Conservation (phyloP, 2,329 filamentous ascomycete genomes). For the Cladorrhinum sp. region DNA sequence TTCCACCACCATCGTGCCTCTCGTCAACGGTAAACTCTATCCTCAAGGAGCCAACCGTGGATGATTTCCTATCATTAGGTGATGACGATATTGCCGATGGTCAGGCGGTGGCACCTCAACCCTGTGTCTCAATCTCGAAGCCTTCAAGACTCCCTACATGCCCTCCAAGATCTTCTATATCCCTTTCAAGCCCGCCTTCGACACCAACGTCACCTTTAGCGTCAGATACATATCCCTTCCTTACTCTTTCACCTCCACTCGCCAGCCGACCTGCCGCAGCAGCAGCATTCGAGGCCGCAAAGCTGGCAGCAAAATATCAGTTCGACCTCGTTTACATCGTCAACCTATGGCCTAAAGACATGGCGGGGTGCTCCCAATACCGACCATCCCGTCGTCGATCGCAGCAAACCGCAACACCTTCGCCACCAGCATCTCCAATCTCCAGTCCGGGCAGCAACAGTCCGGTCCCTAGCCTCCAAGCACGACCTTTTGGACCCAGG, state of each 20-base stretch:
- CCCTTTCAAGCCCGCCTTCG: slow-evolving; percentile 20
- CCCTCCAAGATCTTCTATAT: no score
- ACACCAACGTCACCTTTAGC: not conserved
- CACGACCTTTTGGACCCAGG: slow-evolving; percentile 1
- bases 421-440: slow-evolving; percentile 16
- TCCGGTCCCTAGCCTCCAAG: slow-evolving; percentile 11
- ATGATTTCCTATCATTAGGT: slow-evolving; percentile 52
- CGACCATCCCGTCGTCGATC: slow-evolving; percentile 7
- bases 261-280: slow-evolving; percentile 43
- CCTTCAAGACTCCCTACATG: slow-evolving; percentile 19
- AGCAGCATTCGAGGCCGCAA: slow-evolving; percentile 53
- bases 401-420: slow-evolving; percentile 5
- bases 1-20: not conserved
- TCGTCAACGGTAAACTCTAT: slow-evolving; percentile 34
- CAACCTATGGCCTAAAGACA: slow-evolving; percentile 51
- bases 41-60: slow-evolving; percentile 50
- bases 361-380: slow-evolving; percentile 19
- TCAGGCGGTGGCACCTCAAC: slow-evolving; percentile 15
- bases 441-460: slow-evolving; percentile 17
- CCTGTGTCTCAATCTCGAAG: slow-evolving; percentile 1
- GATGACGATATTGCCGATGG: slow-evolving; percentile 58
- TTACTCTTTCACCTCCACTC: slow-evolving; percentile 46
- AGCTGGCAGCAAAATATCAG: slow-evolving; percentile 54
- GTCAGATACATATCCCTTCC: slow-evolving; percentile 30
- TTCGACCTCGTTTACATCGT: slow-evolving; percentile 60